Evolutionary conservation across 495 filamentous ascomycete genomes (phyloP), one percentile per base, ranked within the genome.

Genomic region (Platismatia glauca): DNA sequence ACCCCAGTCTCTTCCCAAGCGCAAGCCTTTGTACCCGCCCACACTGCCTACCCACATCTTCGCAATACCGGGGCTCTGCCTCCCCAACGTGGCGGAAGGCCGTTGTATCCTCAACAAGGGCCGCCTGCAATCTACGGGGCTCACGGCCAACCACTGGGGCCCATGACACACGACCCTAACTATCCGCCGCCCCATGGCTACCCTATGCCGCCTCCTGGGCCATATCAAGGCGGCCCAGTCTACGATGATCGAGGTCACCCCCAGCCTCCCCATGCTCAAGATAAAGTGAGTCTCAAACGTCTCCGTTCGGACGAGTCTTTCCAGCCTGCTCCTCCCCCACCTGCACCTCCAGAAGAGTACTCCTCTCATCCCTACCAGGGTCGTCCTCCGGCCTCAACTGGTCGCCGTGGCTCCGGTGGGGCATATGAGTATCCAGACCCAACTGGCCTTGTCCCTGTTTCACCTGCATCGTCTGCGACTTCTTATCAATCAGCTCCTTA

Each of bases 1-100:
- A 91, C 88, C 6, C 89, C 89, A 0, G 89, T 92, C 31, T 90
- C 87, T 11, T 88, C 88, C 4, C 89, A 92, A 72, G 82, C 89
- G 33, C 89, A 91, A 72, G 89, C 89, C 12, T 91, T 92, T 70
- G 89, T 91, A 35, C 89, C 89, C 9, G 89, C 88, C 29, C 89
- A 91, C 69, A 82, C 86, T 27, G 84, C 82, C 57, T 88, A 86
- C 63, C 84, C 85, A 37, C 77, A 84, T 68, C 70, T 87, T 71
- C 77, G 80, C 55, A 80, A 80, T 65, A 71, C 73, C 57, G 78
- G 74, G 61, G 72, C 71, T 55, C 61, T 72, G 58, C 67, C 61
- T 57, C 66, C 64, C 38, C 75, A 74, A 48, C 75, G 77, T 58
- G 74, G 76, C 61, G 74, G 76, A 50, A 68, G 76, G 68, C 69